phyloP scores from a whole-genome alignment of 345 rosid species.

The Trapa bicornis region DNA sequence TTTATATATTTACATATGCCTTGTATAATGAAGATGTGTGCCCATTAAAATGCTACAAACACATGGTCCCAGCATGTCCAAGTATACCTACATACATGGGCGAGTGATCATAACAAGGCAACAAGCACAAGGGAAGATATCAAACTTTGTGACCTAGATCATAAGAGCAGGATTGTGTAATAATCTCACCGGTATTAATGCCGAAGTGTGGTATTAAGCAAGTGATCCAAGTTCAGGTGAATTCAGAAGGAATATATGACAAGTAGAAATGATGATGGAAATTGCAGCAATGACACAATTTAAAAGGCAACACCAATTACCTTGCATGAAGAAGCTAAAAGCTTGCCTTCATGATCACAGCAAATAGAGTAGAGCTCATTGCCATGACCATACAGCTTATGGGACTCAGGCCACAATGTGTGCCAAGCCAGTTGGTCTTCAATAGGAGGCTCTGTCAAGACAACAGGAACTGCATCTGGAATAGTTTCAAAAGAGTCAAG shows the following conservation, averaged over 20 bases:
- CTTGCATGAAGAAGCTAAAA: conserved; percentile 93
- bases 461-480: conserved; percentile 89
- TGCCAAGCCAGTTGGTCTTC: conserved; percentile 92
- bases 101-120: too few species aligned
- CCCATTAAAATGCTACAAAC: too few species aligned
- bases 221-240: background rate
- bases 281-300: background rate
- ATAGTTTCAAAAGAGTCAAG: conserved; percentile 73
- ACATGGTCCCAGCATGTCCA: too few species aligned
- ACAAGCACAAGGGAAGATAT: too few species aligned
- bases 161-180: too few species aligned
- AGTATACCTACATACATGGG: too few species aligned
- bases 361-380: conserved; percentile 81
- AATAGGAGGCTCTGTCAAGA: conserved; percentile 71
- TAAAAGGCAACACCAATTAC: conserved; percentile 22
- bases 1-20: too few species aligned
- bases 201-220: background rate
- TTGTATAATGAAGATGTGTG: too few species aligned
- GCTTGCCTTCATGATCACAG: conserved; percentile 58
- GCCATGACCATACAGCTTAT: conserved; percentile 91
- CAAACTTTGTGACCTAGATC: too few species aligned
- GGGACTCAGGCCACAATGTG: conserved; percentile 91
- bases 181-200: background rate
- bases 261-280: too few species aligned
- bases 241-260: too few species aligned